Base-by-base conservation (phyloP, 1,284 basidiomycete species). In the Leccinum fuscescens region DNA sequence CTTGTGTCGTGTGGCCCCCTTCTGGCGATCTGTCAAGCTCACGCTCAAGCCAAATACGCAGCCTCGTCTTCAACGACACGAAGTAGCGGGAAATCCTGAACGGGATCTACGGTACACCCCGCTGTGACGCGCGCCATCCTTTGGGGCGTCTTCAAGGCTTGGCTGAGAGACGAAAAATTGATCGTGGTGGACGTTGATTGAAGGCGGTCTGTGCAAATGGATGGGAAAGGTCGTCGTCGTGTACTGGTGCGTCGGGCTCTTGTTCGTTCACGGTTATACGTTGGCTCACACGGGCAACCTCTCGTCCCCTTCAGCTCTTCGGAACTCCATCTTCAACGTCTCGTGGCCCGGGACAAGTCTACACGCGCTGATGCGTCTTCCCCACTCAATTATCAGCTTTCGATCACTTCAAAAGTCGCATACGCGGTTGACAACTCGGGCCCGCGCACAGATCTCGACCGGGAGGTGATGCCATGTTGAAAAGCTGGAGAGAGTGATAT, bases 391-490 rank as follows among this genome's bases (percentile, higher is more conserved):
- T 27, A 8, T 27, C 22, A 80, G 74, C 76, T 94, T 57, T 83
- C 93, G 0, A 89, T 98, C 37, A 72, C 83, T 1, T 79, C 86
- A 24, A 99, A 99, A 74, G 78, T 94, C 6, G 69, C 78, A 9
- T 96, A 93, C 68, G 95, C 95, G 1, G 93, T 97, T 37, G 94
- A 98, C 77, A 98, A 99, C 73, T 92, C 91, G 5, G 92, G 93
- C 2, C 80, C 88, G 0, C 76, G 81, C 4, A 73, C 81, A 37
- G 92, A 94, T 56, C 79, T 96, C 3, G 80, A 88, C 39, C 71
- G 72, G 0, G 90, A 95, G 66, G 86, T 97, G 11, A 82, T 24
- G 56, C 8, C 29, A 29, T 44, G 81, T 96, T 1, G 66, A 74
- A 53, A 69, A 80, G 69, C 72, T 96, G 64, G 77, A 83, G 46